A percentile compares a stretch with the other conserved stretches of the same genome.
Conservation (phyloP, 352 stramenopile genomes). For the Phytopythium ostracodes region DNA sequence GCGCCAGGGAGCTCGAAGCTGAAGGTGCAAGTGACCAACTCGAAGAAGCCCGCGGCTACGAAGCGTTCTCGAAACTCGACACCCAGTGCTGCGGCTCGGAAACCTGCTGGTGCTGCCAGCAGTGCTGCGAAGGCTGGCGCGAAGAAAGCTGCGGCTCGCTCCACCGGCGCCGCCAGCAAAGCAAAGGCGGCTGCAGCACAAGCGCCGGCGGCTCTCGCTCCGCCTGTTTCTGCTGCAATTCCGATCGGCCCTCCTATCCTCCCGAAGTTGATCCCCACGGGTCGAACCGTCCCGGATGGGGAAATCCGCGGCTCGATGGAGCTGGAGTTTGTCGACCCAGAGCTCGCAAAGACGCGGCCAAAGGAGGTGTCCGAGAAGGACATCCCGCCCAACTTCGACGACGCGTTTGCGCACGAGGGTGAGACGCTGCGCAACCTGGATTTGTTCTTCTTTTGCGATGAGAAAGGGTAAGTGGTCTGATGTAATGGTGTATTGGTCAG, state of each 20-base stretch:
- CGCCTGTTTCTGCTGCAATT: neutral
- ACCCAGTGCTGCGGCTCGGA: conserved; percentile 11
- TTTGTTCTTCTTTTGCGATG: conserved; percentile 85
- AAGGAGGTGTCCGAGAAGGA: conserved; percentile 61
- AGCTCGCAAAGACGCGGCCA: conserved; percentile 17
- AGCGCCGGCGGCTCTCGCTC: conserved; percentile 2
- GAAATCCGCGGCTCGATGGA: conserved; percentile 63
- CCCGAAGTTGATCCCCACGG: conserved; percentile 54
- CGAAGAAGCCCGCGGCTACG: conserved; percentile 17
- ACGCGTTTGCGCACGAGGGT: conserved; percentile 53
- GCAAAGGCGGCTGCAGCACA: conserved; percentile 12
- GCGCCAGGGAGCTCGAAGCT: conserved; percentile 21
- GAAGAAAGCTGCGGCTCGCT: neutral
- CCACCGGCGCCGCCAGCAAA: neutral
- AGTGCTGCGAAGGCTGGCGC: neutral
- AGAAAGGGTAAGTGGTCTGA: conserved; percentile 56
- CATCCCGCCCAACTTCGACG: conserved; percentile 61
- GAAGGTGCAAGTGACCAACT: conserved; percentile 42
- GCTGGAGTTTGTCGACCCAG: conserved; percentile 37
- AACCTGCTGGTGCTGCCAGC: conserved; percentile 4
- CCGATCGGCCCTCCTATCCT: conserved; percentile 28
- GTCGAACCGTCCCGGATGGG: conserved; percentile 42
- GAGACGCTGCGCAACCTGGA: conserved; percentile 77
- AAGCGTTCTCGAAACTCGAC: conserved; percentile 29
- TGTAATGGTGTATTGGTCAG: neutral